Percentiles rank a stretch among this genome's conserved stretches.
These are phyloP conservation scores for Huntiella savannae DNA, from an alignment of 2,329 filamentous ascomycete genomes.

Conservation along the genomic window DNA sequence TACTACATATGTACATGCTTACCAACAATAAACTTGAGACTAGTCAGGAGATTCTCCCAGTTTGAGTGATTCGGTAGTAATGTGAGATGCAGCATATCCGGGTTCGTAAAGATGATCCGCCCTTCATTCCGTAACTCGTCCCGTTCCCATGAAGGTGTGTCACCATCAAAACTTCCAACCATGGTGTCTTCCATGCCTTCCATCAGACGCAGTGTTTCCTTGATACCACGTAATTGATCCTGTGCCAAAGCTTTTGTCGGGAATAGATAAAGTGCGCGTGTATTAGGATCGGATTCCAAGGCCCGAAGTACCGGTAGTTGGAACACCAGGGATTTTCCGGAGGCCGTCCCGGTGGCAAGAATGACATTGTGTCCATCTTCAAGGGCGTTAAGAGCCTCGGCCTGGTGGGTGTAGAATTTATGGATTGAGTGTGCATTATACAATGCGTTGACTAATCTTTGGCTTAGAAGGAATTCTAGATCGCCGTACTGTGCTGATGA, in stretches of 20 bases:
- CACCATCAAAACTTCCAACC: constrained; percentile 90
- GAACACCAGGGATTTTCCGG: constrained; percentile 95
- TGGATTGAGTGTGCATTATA: constrained; percentile 84
- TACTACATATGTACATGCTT: constrained; percentile 14
- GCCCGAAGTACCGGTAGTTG: constrained; percentile 82
- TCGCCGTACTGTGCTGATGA: constrained; percentile 69
- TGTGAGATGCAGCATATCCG: constrained; percentile 91
- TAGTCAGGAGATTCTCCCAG: constrained; percentile 77
- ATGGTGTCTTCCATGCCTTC: constrained; percentile 53
- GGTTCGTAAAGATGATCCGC: constrained; percentile 90
- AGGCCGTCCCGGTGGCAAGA: constrained; percentile 85
- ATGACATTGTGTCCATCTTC: constrained; percentile 73
- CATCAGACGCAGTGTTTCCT: constrained; percentile 68
- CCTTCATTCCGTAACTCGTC: constrained; percentile 72
- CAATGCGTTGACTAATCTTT: constrained; percentile 82
- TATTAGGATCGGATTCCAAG: constrained; percentile 56
- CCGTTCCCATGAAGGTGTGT: constrained; percentile 66
- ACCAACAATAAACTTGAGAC: constrained; percentile 72
- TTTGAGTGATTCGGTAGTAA: constrained; percentile 80
- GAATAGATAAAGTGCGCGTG: constrained; percentile 92
- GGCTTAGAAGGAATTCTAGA: constrained; percentile 68
- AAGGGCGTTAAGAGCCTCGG: constrained; percentile 79
- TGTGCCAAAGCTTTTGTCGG: constrained; percentile 93
- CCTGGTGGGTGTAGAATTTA: constrained; percentile 75
- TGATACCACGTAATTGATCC: constrained; percentile 76